phyloP scores from a whole-genome alignment of 495 filamentous ascomycete genomes.

The Copromyces sp. region DNA sequence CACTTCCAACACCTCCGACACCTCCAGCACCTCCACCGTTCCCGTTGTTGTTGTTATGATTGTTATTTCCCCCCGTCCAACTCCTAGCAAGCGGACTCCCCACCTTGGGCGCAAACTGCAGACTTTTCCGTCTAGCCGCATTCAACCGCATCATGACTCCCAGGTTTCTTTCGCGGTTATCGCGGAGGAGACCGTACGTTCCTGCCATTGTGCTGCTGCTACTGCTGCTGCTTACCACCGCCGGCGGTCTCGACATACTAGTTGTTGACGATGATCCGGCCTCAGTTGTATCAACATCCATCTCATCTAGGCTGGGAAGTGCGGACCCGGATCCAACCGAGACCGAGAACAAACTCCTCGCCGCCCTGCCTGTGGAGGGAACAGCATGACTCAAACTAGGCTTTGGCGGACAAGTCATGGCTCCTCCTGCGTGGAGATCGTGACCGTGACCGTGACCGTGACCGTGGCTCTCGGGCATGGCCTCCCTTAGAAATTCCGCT shows the following conservation, averaged over 20 bases:
- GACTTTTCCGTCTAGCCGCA: conserved; percentile 67
- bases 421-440: neutral
- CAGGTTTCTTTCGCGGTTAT: conserved; percentile 30
- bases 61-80: conserved; percentile 15
- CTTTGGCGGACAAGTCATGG: conserved; percentile 58
- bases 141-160: conserved; percentile 54
- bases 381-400: conserved; percentile 13
- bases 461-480: conserved; percentile 45
- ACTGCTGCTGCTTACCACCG: neutral
- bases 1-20: neutral
- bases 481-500: conserved; percentile 25
- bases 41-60: neutral
- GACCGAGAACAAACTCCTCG: neutral
- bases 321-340: neutral
- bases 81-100: conserved; percentile 60
- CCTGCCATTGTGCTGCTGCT: neutral
- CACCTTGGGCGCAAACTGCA: conserved; percentile 70
- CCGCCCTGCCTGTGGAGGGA: neutral
- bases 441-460: neutral
- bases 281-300: neutral
- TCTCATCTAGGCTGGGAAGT: neutral
- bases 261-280: conserved; percentile 1
- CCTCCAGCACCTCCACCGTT: neutral
- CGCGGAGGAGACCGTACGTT: conserved; percentile 18
- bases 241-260: conserved; percentile 22